Base-by-base conservation (phyloP, 139 green algal species). In the Tetraselmis chui region DNA sequence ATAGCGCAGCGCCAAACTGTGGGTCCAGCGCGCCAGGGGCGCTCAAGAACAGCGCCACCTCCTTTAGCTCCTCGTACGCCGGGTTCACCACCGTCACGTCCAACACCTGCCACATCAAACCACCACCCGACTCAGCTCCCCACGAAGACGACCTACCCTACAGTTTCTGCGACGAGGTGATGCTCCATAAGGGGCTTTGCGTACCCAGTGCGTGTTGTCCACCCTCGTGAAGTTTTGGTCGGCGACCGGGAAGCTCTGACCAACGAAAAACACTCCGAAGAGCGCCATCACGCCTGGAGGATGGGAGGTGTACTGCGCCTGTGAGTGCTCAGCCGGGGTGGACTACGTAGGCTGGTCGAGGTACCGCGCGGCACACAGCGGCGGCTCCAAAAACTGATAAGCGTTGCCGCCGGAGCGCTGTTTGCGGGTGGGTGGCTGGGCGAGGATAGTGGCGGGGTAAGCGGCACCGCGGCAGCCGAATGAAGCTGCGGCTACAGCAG, bases 231-330 rank as follows among this genome's bases (percentile, higher is more conserved):
- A 87, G 67, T 82, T 29, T 1, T 84, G 30, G 59, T 31, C 76
- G 45, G 83, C 58, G 29, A 90, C 83, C 0, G 83, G 84, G 30
- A 80, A 86, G 28, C 79, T 83, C 29, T 82, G 30, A 1, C 85
- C 85, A 11, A 87, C 59, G 76, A 90, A 90, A 1, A 83, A 79
- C 0, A 87, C 31, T 5, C 80, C 87, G 78, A 90, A 90, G 27
- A 85, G 74, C 67, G 25, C 2, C n/a, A n/a, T n/a, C n/a, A n/a
- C n/a, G n/a, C n/a, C n/a, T n/a, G n/a, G n/a, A n/a, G n/a, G n/a
- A n/a, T n/a, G n/a, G n/a, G n/a, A n/a, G n/a, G n/a, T n/a, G n/a
- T n/a, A n/a, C n/a, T n/a, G n/a, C n/a, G n/a, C n/a, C n/a, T n/a
- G n/a, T n/a, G n/a, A n/a, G n/a, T n/a, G n/a, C n/a, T n/a, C n/a